Conservation (phyloP, 371 early-diverging fungal species). For the Haplosporangium sp. region DNA sequence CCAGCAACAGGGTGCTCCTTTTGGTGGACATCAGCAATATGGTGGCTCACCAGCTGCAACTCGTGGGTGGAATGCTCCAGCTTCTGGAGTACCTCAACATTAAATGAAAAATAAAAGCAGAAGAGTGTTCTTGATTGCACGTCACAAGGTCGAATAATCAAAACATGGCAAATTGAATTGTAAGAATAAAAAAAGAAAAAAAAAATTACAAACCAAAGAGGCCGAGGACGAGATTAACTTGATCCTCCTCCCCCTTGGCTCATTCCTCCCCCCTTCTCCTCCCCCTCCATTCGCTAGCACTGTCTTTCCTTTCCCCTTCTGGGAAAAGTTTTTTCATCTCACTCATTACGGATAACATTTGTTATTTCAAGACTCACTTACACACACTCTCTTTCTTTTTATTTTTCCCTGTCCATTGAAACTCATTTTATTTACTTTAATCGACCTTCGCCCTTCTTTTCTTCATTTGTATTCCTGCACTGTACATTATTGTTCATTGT, state of each 20-base stretch:
- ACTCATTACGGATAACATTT: not conserved
- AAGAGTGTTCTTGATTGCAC: not conserved
- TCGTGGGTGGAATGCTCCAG: slow-evolving; percentile 22
- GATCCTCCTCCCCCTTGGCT: not conserved
- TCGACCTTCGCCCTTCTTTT: not conserved
- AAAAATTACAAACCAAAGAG: too few species aligned
- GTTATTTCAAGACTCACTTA: too few species aligned
- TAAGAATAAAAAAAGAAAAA: not conserved
- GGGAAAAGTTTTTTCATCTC: not conserved
- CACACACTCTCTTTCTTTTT: too few species aligned
- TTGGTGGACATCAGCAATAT: slow-evolving; percentile 31
- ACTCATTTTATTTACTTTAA: not conserved
- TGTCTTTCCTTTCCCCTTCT: not conserved
- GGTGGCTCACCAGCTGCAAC: slow-evolving; percentile 6
- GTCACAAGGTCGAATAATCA: not conserved
- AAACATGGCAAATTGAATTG: not conserved
- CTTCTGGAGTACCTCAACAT: slow-evolving; percentile 20
- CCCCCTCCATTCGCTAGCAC: not conserved
- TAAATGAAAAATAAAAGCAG: not conserved
- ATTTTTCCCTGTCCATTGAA: too few species aligned
- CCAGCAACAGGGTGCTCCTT: slow-evolving; percentile 3
- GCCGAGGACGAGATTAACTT: not conserved
- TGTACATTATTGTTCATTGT: not conserved
- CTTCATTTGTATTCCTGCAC: not conserved
- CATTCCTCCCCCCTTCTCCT: not conserved